Percentiles rank a stretch among this genome's conserved stretches.
These are phyloP conservation scores for Lentinula sp. DNA, from an alignment of 768 basidiomycete genomes.

Conservation along the genomic window DNA sequence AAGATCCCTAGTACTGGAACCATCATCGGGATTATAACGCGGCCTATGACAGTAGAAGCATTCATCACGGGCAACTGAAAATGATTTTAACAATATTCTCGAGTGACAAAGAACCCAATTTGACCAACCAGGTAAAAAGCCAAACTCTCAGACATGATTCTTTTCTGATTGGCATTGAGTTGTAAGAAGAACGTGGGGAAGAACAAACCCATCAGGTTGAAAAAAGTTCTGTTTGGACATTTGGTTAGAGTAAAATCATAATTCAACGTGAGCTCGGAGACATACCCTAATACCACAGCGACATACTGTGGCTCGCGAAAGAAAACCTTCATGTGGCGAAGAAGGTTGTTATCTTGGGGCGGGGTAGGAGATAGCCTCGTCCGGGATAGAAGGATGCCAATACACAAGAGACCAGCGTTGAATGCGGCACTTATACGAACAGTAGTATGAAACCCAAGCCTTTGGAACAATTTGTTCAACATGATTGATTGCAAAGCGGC, in stretches of 20 bases:
- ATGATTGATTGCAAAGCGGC: conserved; percentile 48
- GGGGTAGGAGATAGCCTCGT: not conserved
- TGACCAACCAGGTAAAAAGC: conserved; percentile 31
- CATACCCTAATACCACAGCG: not conserved
- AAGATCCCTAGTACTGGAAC: conserved; percentile 36
- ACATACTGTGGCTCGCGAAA: not conserved
- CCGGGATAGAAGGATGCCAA: not conserved
- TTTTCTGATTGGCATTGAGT: conserved; percentile 24
- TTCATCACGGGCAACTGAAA: conserved; percentile 47
- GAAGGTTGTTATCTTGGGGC: not conserved
- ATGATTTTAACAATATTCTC: not conserved
- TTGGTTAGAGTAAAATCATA: too few species aligned
- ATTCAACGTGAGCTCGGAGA: too few species aligned
- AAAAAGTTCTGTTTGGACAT: not conserved
- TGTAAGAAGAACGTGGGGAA: conserved; percentile 33
- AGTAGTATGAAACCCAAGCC: conserved; percentile 26
- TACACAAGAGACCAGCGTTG: not conserved
- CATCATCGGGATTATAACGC: conserved; percentile 38
- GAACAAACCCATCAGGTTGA: conserved; percentile 17
- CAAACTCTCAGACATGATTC: conserved; percentile 19
- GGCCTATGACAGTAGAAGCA: conserved; percentile 43
- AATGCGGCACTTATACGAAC: conserved; percentile 1
- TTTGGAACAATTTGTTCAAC: conserved; percentile 39
- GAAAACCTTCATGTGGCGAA: not conserved
- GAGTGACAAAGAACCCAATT: not conserved